Evolutionary conservation across 2,329 filamentous ascomycete species (phyloP).

Genomic region (Myriosclerotinia curreyana): DNA sequence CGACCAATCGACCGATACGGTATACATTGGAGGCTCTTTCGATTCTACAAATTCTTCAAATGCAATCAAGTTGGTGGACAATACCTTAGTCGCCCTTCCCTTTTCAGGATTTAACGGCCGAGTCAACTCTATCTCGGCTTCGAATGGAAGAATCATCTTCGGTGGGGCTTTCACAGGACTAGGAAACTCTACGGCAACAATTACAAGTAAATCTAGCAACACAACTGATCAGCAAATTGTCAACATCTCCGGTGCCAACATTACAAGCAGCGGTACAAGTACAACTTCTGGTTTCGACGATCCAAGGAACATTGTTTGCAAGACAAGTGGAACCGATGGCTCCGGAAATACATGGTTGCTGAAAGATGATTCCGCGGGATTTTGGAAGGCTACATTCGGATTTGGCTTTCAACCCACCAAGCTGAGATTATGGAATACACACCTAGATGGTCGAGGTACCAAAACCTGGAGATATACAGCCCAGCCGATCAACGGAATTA

Average conservation of each 20-base stretch:
- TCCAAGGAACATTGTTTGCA: slow-evolving; percentile 80
- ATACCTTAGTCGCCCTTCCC: slow-evolving; percentile 74
- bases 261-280: slow-evolving; percentile 64
- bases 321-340: slow-evolving; percentile 62
- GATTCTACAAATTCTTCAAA: slow-evolving; percentile 78
- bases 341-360: slow-evolving; percentile 82
- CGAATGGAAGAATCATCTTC: slow-evolving; percentile 84
- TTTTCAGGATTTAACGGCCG: slow-evolving; percentile 95
- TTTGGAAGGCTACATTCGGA: slow-evolving; percentile 77
- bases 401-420: slow-evolving; percentile 87
- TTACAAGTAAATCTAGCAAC: slow-evolving; percentile 38
- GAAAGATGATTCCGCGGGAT: slow-evolving; percentile 69
- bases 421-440: slow-evolving; percentile 83
- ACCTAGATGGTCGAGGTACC: slow-evolving; percentile 78
- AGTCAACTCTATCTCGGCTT: slow-evolving; percentile 75
- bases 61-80: slow-evolving; percentile 75
- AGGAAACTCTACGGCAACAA: slow-evolving; percentile 69
- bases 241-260: slow-evolving; percentile 75
- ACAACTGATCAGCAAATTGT: slow-evolving; percentile 73
- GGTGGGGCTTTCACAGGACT: slow-evolving; percentile 86
- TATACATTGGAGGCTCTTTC: slow-evolving; percentile 90
- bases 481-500: slow-evolving; percentile 82
- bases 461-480: slow-evolving; percentile 85
- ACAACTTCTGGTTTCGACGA: slow-evolving; percentile 65
- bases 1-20: slow-evolving; percentile 70